Conservation (phyloP, 2,329 filamentous ascomycete genomes). For the Xylogone sp. region DNA sequence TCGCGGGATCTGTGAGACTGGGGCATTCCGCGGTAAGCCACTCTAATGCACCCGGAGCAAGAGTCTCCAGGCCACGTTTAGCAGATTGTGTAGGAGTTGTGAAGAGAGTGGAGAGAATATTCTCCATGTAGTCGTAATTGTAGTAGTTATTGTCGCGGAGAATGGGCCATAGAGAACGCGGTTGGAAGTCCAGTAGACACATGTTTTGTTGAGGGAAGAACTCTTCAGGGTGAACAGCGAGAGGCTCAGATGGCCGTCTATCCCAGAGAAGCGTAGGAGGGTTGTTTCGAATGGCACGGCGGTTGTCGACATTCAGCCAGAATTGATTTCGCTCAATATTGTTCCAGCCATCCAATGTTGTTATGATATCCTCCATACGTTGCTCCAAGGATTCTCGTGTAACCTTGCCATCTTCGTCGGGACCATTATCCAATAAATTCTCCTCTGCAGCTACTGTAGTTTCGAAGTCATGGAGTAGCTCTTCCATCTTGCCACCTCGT, state of each 20-base stretch:
- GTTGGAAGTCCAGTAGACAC: conserved; percentile 64
- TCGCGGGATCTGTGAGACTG: conserved; percentile 42
- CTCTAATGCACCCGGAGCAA: conserved; percentile 59
- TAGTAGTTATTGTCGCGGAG: conserved; percentile 35
- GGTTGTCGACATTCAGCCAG: conserved; percentile 46
- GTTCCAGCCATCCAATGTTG: conserved; percentile 4
- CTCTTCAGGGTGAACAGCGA: conserved; percentile 55
- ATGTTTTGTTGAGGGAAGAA: conserved; percentile 60
- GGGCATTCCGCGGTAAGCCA: conserved; percentile 46
- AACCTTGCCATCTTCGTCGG: conserved; percentile 3
- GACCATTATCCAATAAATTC: not conserved
- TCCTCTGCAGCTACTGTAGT: conserved; percentile 9
- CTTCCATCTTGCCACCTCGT: not conserved
- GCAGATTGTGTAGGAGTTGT: conserved; percentile 32
- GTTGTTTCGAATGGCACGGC: conserved; percentile 44
- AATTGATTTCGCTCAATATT: conserved; percentile 34
- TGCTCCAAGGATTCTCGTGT: conserved; percentile 18
- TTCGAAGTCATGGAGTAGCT: conserved; percentile 6
- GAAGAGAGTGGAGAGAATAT: conserved; percentile 44
- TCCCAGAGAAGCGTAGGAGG: conserved; percentile 63
- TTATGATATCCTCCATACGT: conserved; percentile 18
- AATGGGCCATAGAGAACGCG: conserved; percentile 47
- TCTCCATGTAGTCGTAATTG: conserved; percentile 46
- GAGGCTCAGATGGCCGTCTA: conserved; percentile 64
- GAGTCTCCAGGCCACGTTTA: conserved; percentile 39